Base-by-base conservation (phyloP, 257 asterid species). In the Salvia hispanica region DNA sequence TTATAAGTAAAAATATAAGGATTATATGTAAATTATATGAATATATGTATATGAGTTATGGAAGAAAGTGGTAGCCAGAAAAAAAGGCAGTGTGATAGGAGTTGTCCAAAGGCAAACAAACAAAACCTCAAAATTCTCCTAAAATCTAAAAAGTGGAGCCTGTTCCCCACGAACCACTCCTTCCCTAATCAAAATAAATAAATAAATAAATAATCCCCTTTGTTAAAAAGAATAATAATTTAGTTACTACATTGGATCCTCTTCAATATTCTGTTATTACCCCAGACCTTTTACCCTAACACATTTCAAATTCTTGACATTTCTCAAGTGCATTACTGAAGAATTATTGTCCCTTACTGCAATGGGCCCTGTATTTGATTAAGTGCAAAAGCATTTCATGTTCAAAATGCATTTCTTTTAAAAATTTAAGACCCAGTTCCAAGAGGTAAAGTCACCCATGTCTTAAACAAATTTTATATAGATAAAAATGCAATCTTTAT, bases 121-220 rank as follows among this genome's bases (percentile, higher is more conserved):
- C 83, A 77, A 78, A 67, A 63, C 50, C 80, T 52, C 45, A 50
- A 78, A 64, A 68, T 74, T 68, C 48, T 72, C 75, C 76, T 69
- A 74, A 78, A 45, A 75, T 75, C 85, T 77, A 72, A 62, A 76
- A 76, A 76, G 78, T 70, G 77, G 70, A 75, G 75, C 67, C 76
- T 79, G 79, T 34, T 56, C 77, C 83, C 82, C 77, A 45, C 62
- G 40, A 68, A 65, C 75, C 62, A 70, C 53, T 34, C 48, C 31
- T 21, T 25, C 31, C 31, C 31, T 25, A 25, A 25, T 51, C 16
- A 4, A 37, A 57, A 15, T 4, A 14, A 6, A 6, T 10, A 25
- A 25, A 25, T 1, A 25, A 0, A 25, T 1, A 1, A 25, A 25
- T 25, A 25, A 25, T 0, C 31, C 31, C 31, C 34, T 58, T 21